A percentile compares a stretch with the other conserved stretches of the same genome.
phyloP scores from a whole-genome alignment of 2,329 filamentous ascomycete genomes.

The Phyllachora maydis region DNA sequence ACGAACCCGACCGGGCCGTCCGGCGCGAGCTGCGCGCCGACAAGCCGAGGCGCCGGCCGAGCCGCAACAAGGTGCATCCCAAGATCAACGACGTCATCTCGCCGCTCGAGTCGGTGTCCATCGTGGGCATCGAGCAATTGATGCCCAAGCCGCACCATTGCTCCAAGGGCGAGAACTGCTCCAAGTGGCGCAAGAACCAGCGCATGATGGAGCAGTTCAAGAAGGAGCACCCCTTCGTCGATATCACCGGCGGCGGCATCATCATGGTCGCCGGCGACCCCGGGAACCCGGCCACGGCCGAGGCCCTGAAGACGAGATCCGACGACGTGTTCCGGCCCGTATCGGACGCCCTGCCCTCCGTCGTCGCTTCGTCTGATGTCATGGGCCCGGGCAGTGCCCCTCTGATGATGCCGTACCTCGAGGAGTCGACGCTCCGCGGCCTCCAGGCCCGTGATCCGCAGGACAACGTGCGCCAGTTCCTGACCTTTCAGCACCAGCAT shows the following conservation, averaged over 20 bases:
- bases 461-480: conserved; percentile 82
- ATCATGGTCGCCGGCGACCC: conserved; percentile 64
- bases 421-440: conserved; percentile 50
- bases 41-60: conserved; percentile 17
- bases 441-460: conserved; percentile 61
- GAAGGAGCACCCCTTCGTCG: conserved; percentile 49
- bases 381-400: conserved; percentile 49
- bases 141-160: conserved; percentile 71
- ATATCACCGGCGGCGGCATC: conserved; percentile 38
- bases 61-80: conserved; percentile 12
- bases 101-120: conserved; percentile 69
- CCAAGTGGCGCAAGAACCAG: conserved; percentile 66
- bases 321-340: conserved; percentile 39
- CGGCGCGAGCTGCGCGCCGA: conserved; percentile 20
- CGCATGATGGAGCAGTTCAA: conserved; percentile 55
- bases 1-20: conserved; percentile 29
- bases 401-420: conserved; percentile 47
- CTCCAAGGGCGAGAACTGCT: conserved; percentile 69
- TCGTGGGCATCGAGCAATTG: conserved; percentile 79
- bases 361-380: conserved; percentile 81
- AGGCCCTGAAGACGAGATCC: conserved; percentile 29
- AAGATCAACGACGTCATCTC: conserved; percentile 45
- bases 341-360: conserved; percentile 59
- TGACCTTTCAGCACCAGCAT: conserved; percentile 57
- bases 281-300: conserved; percentile 50